phyloP scores from a whole-genome alignment of 1,139 yeast genomes.

The Candida smagusa region DNA sequence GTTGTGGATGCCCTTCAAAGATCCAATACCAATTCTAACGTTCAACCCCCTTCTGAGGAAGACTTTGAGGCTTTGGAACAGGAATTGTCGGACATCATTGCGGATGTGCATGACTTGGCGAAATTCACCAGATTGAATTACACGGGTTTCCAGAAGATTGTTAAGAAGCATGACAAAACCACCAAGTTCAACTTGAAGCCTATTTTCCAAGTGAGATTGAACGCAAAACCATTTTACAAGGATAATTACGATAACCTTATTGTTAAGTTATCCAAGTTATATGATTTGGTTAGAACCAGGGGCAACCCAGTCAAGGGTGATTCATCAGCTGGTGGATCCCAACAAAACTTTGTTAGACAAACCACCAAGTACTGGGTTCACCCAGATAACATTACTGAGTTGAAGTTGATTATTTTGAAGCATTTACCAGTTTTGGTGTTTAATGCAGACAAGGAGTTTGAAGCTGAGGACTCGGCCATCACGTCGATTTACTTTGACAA shows the following conservation, averaged over 20 bases:
- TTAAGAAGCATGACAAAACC: conserved; percentile 92
- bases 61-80: conserved; percentile 90
- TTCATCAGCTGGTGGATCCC: conserved; percentile 93
- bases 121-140: conserved; percentile 89
- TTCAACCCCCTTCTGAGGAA: conserved; percentile 56
- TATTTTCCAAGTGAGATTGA: conserved; percentile 86
- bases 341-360: conserved; percentile 96
- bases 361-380: conserved; percentile 99
- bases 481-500: conserved; percentile 95
- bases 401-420: conserved; percentile 85
- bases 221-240: conserved; percentile 91
- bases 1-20: conserved; percentile 48
- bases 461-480: conserved; percentile 89
- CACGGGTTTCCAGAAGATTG: conserved; percentile 93
- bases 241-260: conserved; percentile 89
- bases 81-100: conserved; percentile 87
- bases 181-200: conserved; percentile 85
- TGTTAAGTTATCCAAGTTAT: conserved; percentile 82
- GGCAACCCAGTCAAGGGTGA: conserved; percentile 96
- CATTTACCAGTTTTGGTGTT: conserved; percentile 95
- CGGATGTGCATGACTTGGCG: conserved; percentile 95
- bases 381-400: conserved; percentile 97
- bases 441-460: conserved; percentile 94
- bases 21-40: conserved; percentile 18
- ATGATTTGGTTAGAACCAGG: conserved; percentile 90